Evolutionary conservation across 192 early-diverging fungal genomes (phyloP), one percentile per base, ranked within the genome.

Genomic region (Coemansia sp.): DNA sequence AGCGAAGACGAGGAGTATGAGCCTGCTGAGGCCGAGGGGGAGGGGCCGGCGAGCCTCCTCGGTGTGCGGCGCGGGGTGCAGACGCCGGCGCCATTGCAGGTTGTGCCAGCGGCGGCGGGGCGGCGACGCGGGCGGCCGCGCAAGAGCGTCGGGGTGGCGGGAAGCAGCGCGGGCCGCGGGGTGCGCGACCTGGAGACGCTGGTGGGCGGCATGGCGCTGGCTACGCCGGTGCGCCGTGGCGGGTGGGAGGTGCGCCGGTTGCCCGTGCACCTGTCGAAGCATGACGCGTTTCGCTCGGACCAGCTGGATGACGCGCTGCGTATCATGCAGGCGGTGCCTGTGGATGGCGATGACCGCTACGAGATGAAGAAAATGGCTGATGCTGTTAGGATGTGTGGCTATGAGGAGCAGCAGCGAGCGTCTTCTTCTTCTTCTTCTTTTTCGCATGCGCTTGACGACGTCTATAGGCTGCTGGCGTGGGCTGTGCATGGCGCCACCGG

Each of bases 311-410:
- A 49, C 2, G 71, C 37, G 2, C 14, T 25, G 9, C 51, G 54
- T 3, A 71, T 68, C 10, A 61, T 80, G 54, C 60, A 67, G 31
- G 29, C 8, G 27, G 42, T 80, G 6, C 59, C 74, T 3, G 68
- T 67, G 0, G 65, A 57, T 1, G 29, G 53, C 57, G 39, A 68
- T 19, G 77, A 80, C 22, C 62, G 71, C 6, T 79, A 74, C 35
- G 77, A 80, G 65, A 35, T 67, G 68, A 74, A 74, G 68, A 80
- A 80, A 56, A 61, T 80, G 77, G 64, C 68, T 25, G 77, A 80
- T n/a, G 71, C 71, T 60, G 61, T 80, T 36, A 80, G 74, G 64
- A 66, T 80, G 67, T 80, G 77, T n/a, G 72, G 77, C 8, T 80
- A 74, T 29, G 68, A 80, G 51, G 53, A 74, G 40, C 60, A 71